Percentiles rank a stretch among this genome's conserved stretches.
phyloP scores from a whole-genome alignment of 2,329 filamentous ascomycete genomes.

The Trichoderma pleuroti region DNA sequence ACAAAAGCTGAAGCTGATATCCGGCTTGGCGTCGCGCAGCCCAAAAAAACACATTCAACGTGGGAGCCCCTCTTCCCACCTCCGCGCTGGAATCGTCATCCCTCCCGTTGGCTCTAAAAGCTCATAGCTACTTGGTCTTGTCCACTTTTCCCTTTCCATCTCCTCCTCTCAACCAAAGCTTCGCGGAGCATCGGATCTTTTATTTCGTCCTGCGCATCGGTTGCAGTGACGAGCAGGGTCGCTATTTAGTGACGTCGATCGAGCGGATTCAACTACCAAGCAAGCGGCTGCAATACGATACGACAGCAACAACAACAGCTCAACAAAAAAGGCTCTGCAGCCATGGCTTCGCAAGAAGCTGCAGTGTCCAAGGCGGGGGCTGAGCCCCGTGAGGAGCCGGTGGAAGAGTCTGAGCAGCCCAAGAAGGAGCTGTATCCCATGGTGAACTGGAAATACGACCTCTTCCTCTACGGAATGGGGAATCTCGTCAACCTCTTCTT shows the following conservation, averaged over 20 bases:
- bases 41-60: not conserved
- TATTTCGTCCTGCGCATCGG: not conserved
- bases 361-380: constrained; percentile 20
- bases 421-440: constrained; percentile 62
- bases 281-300: not conserved
- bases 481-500: constrained; percentile 96
- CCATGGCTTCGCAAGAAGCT: constrained; percentile 23
- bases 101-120: not conserved
- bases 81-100: constrained; percentile 9
- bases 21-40: not conserved
- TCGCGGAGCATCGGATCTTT: not conserved
- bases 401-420: constrained; percentile 14
- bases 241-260: not conserved
- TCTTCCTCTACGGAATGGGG: constrained; percentile 72
- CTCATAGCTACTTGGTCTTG: constrained; percentile 6
- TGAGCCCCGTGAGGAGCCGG: constrained; percentile 20
- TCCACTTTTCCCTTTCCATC: constrained; percentile 1
- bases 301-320: not conserved
- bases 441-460: constrained; percentile 72
- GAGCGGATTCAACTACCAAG: not conserved
- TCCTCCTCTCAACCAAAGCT: not conserved
- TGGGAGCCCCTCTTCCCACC: constrained; percentile 6
- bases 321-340: not conserved
- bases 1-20: not conserved
- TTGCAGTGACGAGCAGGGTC: not conserved